phyloP scores from a whole-genome alignment of 2,329 filamentous ascomycete species.

The Monosporascus sp. region DNA sequence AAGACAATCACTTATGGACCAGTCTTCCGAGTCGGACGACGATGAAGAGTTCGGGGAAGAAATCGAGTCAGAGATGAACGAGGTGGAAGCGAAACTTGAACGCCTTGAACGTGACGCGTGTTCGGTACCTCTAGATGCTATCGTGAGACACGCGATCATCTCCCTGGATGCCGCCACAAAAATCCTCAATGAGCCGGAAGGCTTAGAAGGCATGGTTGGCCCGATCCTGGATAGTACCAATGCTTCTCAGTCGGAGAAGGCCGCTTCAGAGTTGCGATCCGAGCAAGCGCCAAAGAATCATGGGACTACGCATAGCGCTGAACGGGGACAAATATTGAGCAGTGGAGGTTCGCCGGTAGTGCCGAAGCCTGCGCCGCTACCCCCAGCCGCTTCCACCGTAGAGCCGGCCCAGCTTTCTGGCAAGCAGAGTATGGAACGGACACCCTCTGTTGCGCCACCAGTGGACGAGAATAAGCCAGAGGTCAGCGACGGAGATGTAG shows the following conservation, averaged over 20 bases:
- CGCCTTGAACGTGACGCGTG: constrained; percentile 37
- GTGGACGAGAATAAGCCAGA: constrained; percentile 14
- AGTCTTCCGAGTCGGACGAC: constrained; percentile 48
- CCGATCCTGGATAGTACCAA: constrained; percentile 31
- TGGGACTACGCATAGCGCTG: neutral
- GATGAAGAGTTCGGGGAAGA: constrained; percentile 56
- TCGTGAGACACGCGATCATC: constrained; percentile 42
- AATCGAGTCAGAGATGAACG: constrained; percentile 47
- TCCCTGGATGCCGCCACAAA: constrained; percentile 45
- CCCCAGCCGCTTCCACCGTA: neutral
- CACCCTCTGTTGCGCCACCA: constrained; percentile 4
- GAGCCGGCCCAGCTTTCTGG: constrained; percentile 2
- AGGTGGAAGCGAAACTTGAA: constrained; percentile 44
- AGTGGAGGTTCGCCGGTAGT: neutral
- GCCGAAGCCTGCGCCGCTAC: neutral
- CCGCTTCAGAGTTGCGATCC: constrained; percentile 12
- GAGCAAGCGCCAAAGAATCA: constrained; percentile 13
- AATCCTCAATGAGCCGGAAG: constrained; percentile 41
- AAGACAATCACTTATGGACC: constrained; percentile 27
- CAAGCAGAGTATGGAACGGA: constrained; percentile 21
- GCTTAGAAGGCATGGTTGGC: constrained; percentile 38
- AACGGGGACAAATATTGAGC: neutral
- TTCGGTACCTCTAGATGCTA: constrained; percentile 34
- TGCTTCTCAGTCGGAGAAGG: constrained; percentile 14
- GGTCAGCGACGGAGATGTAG: constrained; percentile 25